A percentile compares a stretch with the other conserved stretches of the same genome.
Conservation (phyloP, 306 rosid genomes). For the Vigna trinervia region DNA sequence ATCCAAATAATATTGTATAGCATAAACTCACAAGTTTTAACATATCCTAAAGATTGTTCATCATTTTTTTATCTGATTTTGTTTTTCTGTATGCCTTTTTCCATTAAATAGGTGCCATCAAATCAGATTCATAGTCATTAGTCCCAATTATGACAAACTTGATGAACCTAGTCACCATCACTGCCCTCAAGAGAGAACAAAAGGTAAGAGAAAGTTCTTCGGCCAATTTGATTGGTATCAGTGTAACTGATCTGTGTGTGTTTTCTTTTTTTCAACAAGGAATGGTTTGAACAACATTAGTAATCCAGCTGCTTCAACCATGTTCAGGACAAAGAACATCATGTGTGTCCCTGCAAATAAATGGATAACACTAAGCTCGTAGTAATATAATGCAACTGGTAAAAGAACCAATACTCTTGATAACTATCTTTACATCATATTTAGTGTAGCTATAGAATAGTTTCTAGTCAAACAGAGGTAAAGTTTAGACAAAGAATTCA, state of each 20-base stretch:
- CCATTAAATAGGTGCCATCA: too few relatives aligned
- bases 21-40: too few relatives aligned
- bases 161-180: too few relatives aligned
- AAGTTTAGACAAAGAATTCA: too few relatives aligned
- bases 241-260: slow-evolving; percentile 21
- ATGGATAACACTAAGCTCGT: background rate
- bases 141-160: too few relatives aligned
- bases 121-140: too few relatives aligned
- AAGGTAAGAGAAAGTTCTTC: background rate
- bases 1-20: too few relatives aligned
- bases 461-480: background rate
- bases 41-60: too few relatives aligned
- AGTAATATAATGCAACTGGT: background rate
- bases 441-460: background rate
- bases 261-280: slow-evolving; percentile 38
- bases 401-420: background rate
- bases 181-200: too few relatives aligned
- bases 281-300: slow-evolving; percentile 59
- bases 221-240: slow-evolving; percentile 36
- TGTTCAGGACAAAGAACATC: slow-evolving; percentile 48
- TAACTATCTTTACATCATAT: background rate
- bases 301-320: slow-evolving; percentile 51
- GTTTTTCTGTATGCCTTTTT: too few relatives aligned
- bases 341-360: slow-evolving; percentile 51
- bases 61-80: too few relatives aligned